These are phyloP conservation scores for Trypanosoma cruzi DNA, from an alignment of 208 protist species.

Conservation along the genomic window DNA sequence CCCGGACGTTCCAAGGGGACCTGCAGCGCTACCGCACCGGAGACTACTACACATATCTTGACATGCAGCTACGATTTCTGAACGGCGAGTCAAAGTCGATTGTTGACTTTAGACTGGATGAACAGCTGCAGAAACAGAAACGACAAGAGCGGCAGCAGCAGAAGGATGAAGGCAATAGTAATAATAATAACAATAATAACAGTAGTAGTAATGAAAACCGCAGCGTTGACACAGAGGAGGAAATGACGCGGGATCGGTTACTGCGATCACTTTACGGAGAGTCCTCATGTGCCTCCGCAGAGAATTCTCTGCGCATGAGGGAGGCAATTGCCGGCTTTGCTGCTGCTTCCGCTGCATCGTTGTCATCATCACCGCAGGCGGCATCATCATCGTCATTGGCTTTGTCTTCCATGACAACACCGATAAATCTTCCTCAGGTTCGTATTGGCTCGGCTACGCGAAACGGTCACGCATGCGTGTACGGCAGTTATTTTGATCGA, in stretches of 20 bases:
- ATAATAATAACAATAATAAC: too few relatives aligned
- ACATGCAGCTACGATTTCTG: constrained; percentile 80
- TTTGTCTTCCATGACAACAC: too few relatives aligned
- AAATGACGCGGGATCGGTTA: constrained; percentile 46
- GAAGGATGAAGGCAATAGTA: not conserved
- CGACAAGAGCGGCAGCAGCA: constrained; percentile 1
- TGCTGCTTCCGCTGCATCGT: constrained; percentile 9
- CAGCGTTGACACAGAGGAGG: constrained; percentile 1
- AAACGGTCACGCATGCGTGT: constrained; percentile 61
- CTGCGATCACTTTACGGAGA: constrained; percentile 62
- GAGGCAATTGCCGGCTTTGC: constrained; percentile 22
- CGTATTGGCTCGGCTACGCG: constrained; percentile 17
- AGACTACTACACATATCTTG: constrained; percentile 80
- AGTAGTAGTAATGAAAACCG: too few relatives aligned
- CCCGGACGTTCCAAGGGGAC: constrained; percentile 74
- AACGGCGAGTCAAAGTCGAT: constrained; percentile 75
- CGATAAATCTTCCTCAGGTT: not conserved
- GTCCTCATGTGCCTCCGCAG: constrained; percentile 17
- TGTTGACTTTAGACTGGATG: constrained; percentile 88
- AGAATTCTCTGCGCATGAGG: constrained; percentile 16
- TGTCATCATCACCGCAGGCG: constrained; percentile 1
- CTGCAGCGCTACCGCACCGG: constrained; percentile 72
- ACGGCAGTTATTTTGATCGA: constrained; percentile 79
- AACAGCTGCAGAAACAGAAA: constrained; percentile 34
- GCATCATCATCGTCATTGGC: not conserved